Evolutionary conservation across 2,329 filamentous ascomycete species (phyloP), one percentile per base, ranked within the genome.

Genomic region (Penicillium sp.): DNA sequence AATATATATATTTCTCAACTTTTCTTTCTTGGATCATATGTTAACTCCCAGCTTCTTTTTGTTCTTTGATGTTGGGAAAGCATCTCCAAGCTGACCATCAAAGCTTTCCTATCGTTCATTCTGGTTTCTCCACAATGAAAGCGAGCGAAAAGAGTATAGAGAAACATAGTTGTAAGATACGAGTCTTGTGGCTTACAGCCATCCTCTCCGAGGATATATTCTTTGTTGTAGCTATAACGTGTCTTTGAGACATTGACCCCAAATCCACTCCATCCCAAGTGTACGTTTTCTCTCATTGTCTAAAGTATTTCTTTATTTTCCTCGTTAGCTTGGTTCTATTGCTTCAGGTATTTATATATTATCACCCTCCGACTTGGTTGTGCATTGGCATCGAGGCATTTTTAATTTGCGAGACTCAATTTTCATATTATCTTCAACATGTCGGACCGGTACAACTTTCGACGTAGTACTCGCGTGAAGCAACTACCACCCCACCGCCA

Each of bases 301-400:
- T 9, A 1, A 19, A 29, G 5, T 5, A 4, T 21, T 29, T 21
- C 43, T 46, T 46, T 46, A 19, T 19, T 6, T 21, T 21, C 17
- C 19, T 5, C 2, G 2, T 21, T 21, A 31, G 25, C 10, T 21
- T 46, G 6, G 4, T 9, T 15, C 12, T 31, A 15, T 31, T 15
- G 2, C n/a, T 21, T 47, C 13, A 21, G 13, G 19, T 35, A 33
- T 33, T 17, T 33, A n/a, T 23, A 35, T 17, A 48, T 33, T 17
- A 35, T 13, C 17, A 35, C 6, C 27, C 6, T 2, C 29, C 19
- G 0, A 6, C 13, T 48, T 5, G 19, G 7, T 8, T 29, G 25
- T 10, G 0, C 7, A 17, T 47, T 47, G 1, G 0, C 13, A 3
- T 15, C 7, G 1, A 21, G n/a, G 7, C 6, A 15, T 15, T 6